Evolutionary conservation across 2,329 filamentous ascomycete genomes (phyloP), one percentile per base, ranked within the genome.

Genomic region (Samsoniella hepiali): DNA sequence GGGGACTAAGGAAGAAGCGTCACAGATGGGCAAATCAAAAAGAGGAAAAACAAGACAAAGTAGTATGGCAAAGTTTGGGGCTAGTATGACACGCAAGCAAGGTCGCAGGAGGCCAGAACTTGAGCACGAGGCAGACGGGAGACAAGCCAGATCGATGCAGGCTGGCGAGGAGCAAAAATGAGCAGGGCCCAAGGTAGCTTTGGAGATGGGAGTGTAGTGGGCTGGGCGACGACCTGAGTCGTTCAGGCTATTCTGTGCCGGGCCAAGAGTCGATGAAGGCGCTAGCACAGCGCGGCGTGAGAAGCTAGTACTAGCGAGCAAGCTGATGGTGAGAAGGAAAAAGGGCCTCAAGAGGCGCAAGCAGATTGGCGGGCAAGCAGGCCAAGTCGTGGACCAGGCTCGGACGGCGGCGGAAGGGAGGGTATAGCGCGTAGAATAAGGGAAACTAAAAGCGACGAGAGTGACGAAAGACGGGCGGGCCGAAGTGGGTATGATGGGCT

Each of bases 381-480:
- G 22, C 22, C 27, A 22, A 29, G 56, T 38, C 6, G 22, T 22
- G 44, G 7, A 27, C 29, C 44, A 44, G 47, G 36, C 58, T 44
- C 32, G 47, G 58, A 17, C 58, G 17, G 40, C 17, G 45, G 47
- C 27, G 45, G 11, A 38, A 42, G 47, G 22, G 11, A 11, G 47
- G 9, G 7, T 31, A 38, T 50, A 56, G 22, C 34, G 53, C 17
- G 34, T 17, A 9, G 55, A 38, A 15, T 17, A 40, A 40, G 22
- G 57, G 22, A 22, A 22, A 38, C 45, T 38, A 50, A n/a, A 49
- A 36, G 22, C 45, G 44, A 59, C 47, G 15, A 54, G 38, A 54
- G 58, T 61, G 58, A 61, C 58, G 58, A 54, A 51, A 61, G 58
- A 44, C 38, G 49, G 31, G 50, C 58, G 58, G 58, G 49, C 49